Evolutionary conservation across 2,329 filamentous ascomycete genomes (phyloP).

Genomic region (Amphichorda felina): DNA sequence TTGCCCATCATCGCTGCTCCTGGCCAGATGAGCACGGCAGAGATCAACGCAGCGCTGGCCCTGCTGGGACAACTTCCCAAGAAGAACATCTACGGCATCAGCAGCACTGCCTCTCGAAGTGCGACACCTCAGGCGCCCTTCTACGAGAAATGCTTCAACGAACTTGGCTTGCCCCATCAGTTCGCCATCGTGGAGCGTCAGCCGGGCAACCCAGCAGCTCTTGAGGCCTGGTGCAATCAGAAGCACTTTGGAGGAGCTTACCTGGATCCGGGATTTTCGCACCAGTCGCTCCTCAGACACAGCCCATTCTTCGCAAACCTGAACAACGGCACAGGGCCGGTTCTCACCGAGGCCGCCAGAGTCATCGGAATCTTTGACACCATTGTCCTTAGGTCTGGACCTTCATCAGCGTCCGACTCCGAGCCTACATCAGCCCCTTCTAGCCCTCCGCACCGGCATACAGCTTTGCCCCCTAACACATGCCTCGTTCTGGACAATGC

Average conservation of each 20-base stretch:
- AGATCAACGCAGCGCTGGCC: constrained; percentile 71
- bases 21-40: constrained; percentile 73
- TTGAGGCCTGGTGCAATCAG: constrained; percentile 63
- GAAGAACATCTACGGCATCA: constrained; percentile 71
- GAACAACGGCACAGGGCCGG: constrained; percentile 38
- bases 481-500: constrained; percentile 69
- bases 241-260: constrained; percentile 73
- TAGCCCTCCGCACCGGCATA: constrained; percentile 27
- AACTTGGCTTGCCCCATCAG: constrained; percentile 74
- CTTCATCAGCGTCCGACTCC: constrained; percentile 11
- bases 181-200: constrained; percentile 65
- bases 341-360: constrained; percentile 62
- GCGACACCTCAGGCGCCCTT: constrained; percentile 67
- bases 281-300: constrained; percentile 46
- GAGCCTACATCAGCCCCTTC: constrained; percentile 35
- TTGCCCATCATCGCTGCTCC: constrained; percentile 76
- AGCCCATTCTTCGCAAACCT: constrained; percentile 38
- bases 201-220: constrained; percentile 48
- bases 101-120: constrained; percentile 50
- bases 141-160: constrained; percentile 75
- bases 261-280: constrained; percentile 59
- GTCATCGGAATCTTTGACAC: constrained; percentile 76
- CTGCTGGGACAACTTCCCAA: constrained; percentile 72
- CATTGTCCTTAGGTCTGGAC: constrained; percentile 35
- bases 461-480: constrained; percentile 32